Evolutionary conservation across 2,329 filamentous ascomycete genomes (phyloP).

Genomic region (Clonostachys rosea): DNA sequence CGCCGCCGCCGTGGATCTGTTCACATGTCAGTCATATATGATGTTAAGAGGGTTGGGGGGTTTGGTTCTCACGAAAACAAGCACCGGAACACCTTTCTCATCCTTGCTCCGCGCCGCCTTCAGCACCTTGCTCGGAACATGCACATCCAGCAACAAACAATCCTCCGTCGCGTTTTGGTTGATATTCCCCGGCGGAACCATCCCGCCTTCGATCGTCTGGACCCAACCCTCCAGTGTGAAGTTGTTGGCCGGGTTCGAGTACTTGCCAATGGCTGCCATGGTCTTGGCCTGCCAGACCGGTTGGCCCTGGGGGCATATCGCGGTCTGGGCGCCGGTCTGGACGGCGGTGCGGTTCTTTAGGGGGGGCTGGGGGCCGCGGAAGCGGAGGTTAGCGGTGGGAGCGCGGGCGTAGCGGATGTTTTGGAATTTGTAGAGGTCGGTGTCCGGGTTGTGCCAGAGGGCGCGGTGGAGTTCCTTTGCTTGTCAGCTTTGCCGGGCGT

Average conservation of each 20-base stretch:
- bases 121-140: conserved; percentile 27
- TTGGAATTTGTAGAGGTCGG: conserved; percentile 12
- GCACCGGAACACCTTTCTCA: conserved; percentile 14
- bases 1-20: conserved; percentile 30
- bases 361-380: conserved; percentile 7
- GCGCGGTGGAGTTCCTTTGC: conserved; percentile 5
- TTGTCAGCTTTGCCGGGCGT: not conserved
- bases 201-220: not conserved
- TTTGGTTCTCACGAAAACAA: conserved; percentile 6
- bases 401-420: conserved; percentile 13
- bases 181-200: conserved; percentile 1
- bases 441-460: conserved; percentile 1
- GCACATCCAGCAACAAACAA: conserved; percentile 33
- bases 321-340: conserved; percentile 5
- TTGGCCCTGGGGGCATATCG: conserved; percentile 8
- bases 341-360: conserved; percentile 2
- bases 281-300: conserved; percentile 4
- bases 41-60: not conserved
- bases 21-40: not conserved
- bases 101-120: conserved; percentile 3
- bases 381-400: conserved; percentile 10
- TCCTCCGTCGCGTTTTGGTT: conserved; percentile 20
- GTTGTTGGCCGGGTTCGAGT: conserved; percentile 1
- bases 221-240: conserved; percentile 2
- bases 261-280: conserved; percentile 1